A percentile compares a stretch with the other conserved stretches of the same genome.
Evolutionary conservation across 352 stramenopile species (phyloP).

Genomic region (Phytophthora crassamura): DNA sequence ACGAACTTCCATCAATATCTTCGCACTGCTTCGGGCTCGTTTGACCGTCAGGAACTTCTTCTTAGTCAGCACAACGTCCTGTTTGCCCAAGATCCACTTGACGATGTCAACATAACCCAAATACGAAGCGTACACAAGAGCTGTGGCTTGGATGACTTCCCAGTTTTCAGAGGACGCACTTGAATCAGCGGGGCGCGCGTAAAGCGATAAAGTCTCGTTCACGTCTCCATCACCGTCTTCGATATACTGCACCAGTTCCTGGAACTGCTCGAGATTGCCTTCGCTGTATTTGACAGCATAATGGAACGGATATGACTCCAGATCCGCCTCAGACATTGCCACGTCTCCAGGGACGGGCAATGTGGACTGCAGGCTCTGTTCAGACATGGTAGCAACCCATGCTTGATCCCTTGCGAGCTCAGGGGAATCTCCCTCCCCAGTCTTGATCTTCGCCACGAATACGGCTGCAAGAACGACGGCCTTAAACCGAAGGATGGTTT

Average conservation of each 20-base stretch:
- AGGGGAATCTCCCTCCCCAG: neutral
- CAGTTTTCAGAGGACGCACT: neutral
- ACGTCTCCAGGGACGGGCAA: neutral
- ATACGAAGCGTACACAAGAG: slow-evolving; percentile 18
- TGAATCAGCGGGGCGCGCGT: neutral
- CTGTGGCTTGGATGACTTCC: slow-evolving; percentile 4
- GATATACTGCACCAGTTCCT: slow-evolving; percentile 12
- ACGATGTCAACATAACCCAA: slow-evolving; percentile 21
- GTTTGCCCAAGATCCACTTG: slow-evolving; percentile 22
- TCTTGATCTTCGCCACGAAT: too few species aligned
- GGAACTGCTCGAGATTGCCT: slow-evolving; percentile 10
- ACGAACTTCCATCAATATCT: too few species aligned
- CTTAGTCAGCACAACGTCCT: slow-evolving; percentile 43
- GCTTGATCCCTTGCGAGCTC: neutral
- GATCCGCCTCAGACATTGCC: slow-evolving; percentile 4
- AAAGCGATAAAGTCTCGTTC: slow-evolving; percentile 15
- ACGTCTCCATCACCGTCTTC: slow-evolving; percentile 12
- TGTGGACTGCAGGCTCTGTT: neutral
- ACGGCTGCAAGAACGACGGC: too few species aligned
- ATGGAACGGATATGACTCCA: slow-evolving; percentile 15
- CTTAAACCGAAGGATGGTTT: too few species aligned
- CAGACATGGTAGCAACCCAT: too few species aligned
- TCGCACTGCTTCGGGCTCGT: slow-evolving; percentile 4
- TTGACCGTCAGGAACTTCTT: slow-evolving; percentile 24
- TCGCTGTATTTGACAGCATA: slow-evolving; percentile 15